These are phyloP conservation scores for Trichosporon asahii DNA, from an alignment of 1,284 basidiomycete genomes.

Conservation along the genomic window DNA sequence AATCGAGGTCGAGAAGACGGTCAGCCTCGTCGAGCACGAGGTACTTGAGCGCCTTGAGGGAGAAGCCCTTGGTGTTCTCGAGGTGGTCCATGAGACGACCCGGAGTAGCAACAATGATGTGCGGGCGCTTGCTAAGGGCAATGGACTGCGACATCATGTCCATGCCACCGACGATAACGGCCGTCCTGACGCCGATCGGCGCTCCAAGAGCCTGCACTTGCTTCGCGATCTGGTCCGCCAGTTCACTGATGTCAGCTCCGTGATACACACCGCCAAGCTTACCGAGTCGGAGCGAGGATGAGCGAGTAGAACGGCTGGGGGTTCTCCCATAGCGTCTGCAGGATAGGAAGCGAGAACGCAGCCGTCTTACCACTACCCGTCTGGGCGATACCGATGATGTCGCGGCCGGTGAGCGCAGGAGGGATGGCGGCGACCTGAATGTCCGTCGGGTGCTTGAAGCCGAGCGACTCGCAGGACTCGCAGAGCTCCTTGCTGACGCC, in stretches of 20 bases:
- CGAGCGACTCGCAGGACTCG: conserved; percentile 75
- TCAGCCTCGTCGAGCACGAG: conserved; percentile 97
- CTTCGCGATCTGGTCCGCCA: conserved; percentile 98
- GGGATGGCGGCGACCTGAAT: conserved; percentile 91
- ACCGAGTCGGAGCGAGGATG: conserved; percentile 85
- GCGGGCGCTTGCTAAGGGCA: conserved; percentile 85
- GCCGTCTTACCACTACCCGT: conserved; percentile 98
- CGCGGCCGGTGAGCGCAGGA: conserved; percentile 80
- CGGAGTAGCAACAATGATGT: conserved; percentile 96
- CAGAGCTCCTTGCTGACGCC: conserved; percentile 88
- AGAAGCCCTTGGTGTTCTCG: conserved; percentile 98
- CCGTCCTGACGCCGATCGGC: conserved; percentile 87
- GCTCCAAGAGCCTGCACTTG: conserved; percentile 92
- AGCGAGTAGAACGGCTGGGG: conserved; percentile 91
- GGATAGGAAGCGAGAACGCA: conserved; percentile 91
- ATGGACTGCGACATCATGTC: conserved; percentile 92
- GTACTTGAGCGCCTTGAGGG: conserved; percentile 79
- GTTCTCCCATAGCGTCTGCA: conserved; percentile 95
- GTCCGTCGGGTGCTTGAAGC: conserved; percentile 83
- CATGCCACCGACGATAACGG: conserved; percentile 92
- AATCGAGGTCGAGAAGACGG: conserved; percentile 93
- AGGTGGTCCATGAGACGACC: conserved; percentile 93
- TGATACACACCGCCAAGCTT: conserved; percentile 13
- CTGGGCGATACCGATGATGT: conserved; percentile 96
- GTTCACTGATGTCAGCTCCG: conserved; percentile 59